Percentiles rank a stretch among this genome's conserved stretches.
Evolutionary conservation across 441 rosid species (phyloP).

Genomic region (Flueggea neowawraea): DNA sequence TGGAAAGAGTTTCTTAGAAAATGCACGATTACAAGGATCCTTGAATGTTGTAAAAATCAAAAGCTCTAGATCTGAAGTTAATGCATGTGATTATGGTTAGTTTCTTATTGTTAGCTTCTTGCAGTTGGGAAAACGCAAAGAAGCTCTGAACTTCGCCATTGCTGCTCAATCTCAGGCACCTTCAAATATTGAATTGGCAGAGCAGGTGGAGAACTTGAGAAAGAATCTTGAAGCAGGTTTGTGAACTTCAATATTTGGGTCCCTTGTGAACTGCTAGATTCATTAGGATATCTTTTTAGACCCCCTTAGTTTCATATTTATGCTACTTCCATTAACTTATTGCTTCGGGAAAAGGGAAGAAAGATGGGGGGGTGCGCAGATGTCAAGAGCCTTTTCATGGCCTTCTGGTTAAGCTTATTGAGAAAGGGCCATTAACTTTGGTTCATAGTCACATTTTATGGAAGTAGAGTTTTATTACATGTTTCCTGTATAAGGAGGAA

Average conservation of each 20-base stretch:
- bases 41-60: neutral
- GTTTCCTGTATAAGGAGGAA: too few species aligned
- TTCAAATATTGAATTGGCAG: slow-evolving; percentile 50
- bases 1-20: neutral
- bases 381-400: too few species aligned
- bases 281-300: neutral
- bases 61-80: neutral
- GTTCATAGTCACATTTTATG: too few species aligned
- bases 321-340: too few species aligned
- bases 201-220: slow-evolving; percentile 63
- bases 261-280: neutral
- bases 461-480: too few species aligned
- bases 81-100: slow-evolving; percentile 1
- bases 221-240: slow-evolving; percentile 78
- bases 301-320: too few species aligned
- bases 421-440: too few species aligned
- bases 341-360: too few species aligned
- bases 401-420: too few species aligned
- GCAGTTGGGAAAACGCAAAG: slow-evolving; percentile 81
- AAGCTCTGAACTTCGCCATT: slow-evolving; percentile 86
- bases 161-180: slow-evolving; percentile 68
- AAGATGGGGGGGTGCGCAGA: too few species aligned
- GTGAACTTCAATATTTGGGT: slow-evolving; percentile 22
- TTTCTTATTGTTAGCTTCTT: slow-evolving; percentile 24
- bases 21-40: neutral